A percentile compares a stretch with the other conserved stretches of the same genome.
phyloP scores from a whole-genome alignment of 2,329 filamentous ascomycete species.

The Ophiostoma quercus region DNA sequence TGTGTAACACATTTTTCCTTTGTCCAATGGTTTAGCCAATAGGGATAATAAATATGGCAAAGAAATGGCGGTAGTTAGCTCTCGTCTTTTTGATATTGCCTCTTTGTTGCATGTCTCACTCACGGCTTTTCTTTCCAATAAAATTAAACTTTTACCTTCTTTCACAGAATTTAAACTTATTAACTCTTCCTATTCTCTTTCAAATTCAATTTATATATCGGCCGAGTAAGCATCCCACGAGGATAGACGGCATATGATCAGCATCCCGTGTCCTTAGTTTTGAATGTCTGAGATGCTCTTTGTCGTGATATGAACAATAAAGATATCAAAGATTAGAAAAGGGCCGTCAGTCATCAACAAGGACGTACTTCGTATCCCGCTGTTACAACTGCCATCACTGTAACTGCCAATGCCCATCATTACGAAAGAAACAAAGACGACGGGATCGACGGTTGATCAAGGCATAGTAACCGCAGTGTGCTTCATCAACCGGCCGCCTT shows the following conservation, averaged over 20 bases:
- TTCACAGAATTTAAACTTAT: too few species aligned
- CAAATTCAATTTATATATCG: background rate
- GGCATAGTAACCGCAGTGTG: background rate
- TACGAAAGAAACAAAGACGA: background rate
- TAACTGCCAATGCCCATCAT: background rate
- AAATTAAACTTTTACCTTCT: too few species aligned
- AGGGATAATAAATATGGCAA: background rate
- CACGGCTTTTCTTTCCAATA: background rate
- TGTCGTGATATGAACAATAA: background rate
- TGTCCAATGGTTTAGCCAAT: background rate
- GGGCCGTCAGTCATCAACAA: slow-evolving; percentile 9
- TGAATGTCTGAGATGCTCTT: background rate
- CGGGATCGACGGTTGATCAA: background rate
- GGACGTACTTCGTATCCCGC: background rate
- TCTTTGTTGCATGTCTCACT: slow-evolving; percentile 4
- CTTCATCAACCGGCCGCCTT: background rate
- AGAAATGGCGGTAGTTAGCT: background rate
- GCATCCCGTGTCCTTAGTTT: background rate
- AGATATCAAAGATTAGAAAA: background rate
- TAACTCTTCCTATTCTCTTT: too few species aligned
- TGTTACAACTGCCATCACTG: background rate
- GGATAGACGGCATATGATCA: background rate
- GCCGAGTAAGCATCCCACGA: slow-evolving; percentile 1
- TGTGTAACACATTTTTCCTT: background rate
- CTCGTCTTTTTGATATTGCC: background rate